Base-by-base conservation (phyloP, 1,139 yeast genomes). In the Pichia sp. region DNA sequence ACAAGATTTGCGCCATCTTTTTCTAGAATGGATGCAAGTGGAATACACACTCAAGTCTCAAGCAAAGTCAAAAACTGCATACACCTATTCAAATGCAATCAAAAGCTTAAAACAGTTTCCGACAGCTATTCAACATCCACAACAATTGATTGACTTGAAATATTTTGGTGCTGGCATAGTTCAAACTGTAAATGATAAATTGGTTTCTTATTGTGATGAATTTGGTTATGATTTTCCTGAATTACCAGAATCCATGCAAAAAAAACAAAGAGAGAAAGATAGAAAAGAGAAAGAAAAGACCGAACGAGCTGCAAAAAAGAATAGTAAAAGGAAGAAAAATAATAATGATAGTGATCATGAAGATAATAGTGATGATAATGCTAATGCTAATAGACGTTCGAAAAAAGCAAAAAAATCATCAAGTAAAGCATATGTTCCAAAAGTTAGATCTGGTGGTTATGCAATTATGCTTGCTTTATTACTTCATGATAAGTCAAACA, bases 401-500 rank as follows among this genome's bases (percentile, higher is more conserved):
- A 68, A 65, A 53, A 64, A 62, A 54, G 65, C 62, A 11, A 48
- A 38, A 28, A 51, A 54, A 51, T 66, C 68, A 53, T 71, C 64
- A 51, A 42, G 19, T 39, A 72, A 74, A 53, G 71, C 68, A 44
- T 93, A 88, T 65, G 76, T 91, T 0, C 99, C 99, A 0, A 75
- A 76, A 45, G 81, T 81, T 57, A 72, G 95, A 43, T 81, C 96
- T 0, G 97, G 98, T 0, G 95, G 90, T 0, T 93, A 87, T 69
- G 96, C 95, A 0, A 86, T 93, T 8, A 62, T 93, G 41, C 59
- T 90, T 25, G 85, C 86, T 0, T 68, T 93, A 16, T 73, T 78
- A 50, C 72, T 80, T 44, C 67, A 76, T 33, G 93, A 85, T 61
- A 68, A 70, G 11, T 61, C 68, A 1, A 60, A 74, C 28, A 63